A percentile compares a stretch with the other conserved stretches of the same genome.
Evolutionary conservation across 2,329 filamentous ascomycete genomes (phyloP).

Genomic region (Cladobotryum protrusum): DNA sequence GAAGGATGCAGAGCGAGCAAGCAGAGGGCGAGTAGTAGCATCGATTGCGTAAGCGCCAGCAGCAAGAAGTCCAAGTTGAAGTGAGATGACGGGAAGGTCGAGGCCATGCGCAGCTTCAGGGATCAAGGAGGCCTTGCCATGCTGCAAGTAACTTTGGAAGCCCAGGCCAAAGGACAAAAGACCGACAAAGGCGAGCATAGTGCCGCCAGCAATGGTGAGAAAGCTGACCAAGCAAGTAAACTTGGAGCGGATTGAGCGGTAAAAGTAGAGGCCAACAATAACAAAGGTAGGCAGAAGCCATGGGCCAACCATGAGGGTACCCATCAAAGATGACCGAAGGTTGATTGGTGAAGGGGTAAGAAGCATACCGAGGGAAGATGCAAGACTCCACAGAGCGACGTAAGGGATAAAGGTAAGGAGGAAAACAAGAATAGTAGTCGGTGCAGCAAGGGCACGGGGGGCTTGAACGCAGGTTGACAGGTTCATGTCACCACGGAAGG

Average conservation of each 20-base stretch:
- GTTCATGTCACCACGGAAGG: slow-evolving; percentile 29
- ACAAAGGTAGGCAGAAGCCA: slow-evolving; percentile 35
- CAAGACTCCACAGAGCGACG: slow-evolving; percentile 41
- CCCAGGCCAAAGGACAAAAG: slow-evolving; percentile 40
- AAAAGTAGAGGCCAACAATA: slow-evolving; percentile 28
- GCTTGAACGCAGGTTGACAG: slow-evolving; percentile 35
- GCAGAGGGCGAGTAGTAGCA: slow-evolving; percentile 34
- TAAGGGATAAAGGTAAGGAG: slow-evolving; percentile 39
- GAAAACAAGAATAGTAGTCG: slow-evolving; percentile 43
- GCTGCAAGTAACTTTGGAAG: slow-evolving; percentile 19
- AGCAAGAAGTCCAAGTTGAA: slow-evolving; percentile 43
- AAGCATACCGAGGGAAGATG: slow-evolving; percentile 40
- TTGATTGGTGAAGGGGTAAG: slow-evolving; percentile 39
- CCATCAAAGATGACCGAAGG: slow-evolving; percentile 34
- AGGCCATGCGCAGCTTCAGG: slow-evolving; percentile 20
- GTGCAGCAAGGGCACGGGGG: slow-evolving; percentile 42
- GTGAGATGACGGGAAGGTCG: slow-evolving; percentile 36
- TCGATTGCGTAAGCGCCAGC: slow-evolving; percentile 37
- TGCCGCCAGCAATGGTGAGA: slow-evolving; percentile 30
- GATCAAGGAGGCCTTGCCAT: slow-evolving; percentile 19
- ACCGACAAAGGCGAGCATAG: slow-evolving; percentile 34
- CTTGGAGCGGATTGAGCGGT: slow-evolving; percentile 22
- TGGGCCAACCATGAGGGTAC: slow-evolving; percentile 39
- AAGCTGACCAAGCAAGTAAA: slow-evolving; percentile 30
- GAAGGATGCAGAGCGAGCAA: slow-evolving; percentile 43